Evolutionary conservation across 202 grass and related monocot genomes (phyloP), one percentile per base, ranked within the genome.

Genomic region (Zizania palustris): DNA sequence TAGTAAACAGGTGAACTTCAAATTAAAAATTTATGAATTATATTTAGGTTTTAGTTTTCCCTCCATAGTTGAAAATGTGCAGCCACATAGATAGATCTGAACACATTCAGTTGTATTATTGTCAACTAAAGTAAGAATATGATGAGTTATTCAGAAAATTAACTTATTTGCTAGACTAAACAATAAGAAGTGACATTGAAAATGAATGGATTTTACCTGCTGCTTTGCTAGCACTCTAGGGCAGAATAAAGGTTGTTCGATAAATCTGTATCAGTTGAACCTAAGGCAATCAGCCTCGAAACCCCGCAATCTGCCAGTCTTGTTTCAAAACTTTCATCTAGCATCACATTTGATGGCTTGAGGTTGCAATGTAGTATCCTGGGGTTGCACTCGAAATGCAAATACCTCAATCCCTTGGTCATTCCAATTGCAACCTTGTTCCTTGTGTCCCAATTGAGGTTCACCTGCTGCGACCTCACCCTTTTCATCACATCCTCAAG

Each of bases 401-500:
- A 82, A 56, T 99, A 78, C 74, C 78, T 76, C 75, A 99, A 20
- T 9, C 92, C 96, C 67, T 89, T 93, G 37, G 92, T 89, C 7
- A 99, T 71, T 16, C 89, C 96, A 11, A 88, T 68, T 4, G 87
- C 89, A 76, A 99, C 90, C 66, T 79, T 91, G 46, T 72, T 92
- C 87, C 91, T 95, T 5, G 76, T 49, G 63, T 95, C 89, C 96
- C 91, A 99, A 60, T 63, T 53, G 46, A 99, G 82, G 43, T 21
- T 83, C 14, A 95, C 66, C 64, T 99, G 89, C 79, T 90, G 89
- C 41, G 89, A 87, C 41, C 92, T 86, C 69, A 93, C 85, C 87
- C 78, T 81, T 65, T 88, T 92, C 87, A 99, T 88, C 63, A 86
- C 72, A 71, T 95, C 96, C 87, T 95, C 96, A 15, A 99, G 90